These are phyloP conservation scores for Aurifilum marmelostoma DNA, from an alignment of 2,329 filamentous ascomycete species.

Conservation along the genomic window DNA sequence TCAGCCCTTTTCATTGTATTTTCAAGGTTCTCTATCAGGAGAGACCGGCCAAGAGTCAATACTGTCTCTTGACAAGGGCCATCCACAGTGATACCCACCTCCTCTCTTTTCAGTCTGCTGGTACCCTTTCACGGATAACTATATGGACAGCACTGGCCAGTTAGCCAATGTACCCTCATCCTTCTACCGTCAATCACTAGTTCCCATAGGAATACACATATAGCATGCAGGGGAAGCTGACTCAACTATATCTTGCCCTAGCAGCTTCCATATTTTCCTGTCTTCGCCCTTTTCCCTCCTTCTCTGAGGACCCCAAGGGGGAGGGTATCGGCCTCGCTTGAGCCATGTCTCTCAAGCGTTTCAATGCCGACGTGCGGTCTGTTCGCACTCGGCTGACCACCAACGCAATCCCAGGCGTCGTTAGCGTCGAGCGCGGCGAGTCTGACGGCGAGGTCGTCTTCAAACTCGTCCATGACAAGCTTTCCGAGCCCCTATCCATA, in stretches of 20 bases:
- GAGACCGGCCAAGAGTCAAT: neutral
- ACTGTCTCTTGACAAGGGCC: neutral
- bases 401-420: conserved; percentile 42
- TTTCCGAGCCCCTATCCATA: conserved; percentile 40
- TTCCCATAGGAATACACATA: neutral
- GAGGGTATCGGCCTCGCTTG: neutral
- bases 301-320: too few relatives aligned
- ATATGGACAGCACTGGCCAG: neutral
- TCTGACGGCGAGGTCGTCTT: conserved; percentile 76
- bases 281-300: neutral
- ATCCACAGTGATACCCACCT: neutral
- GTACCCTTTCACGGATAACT: neutral
- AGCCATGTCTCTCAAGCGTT: conserved; percentile 68
- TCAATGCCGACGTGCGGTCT: conserved; percentile 59
- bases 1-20: neutral
- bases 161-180: neutral
- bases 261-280: too few relatives aligned
- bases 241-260: neutral
- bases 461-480: conserved; percentile 44
- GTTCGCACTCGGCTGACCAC: conserved; percentile 47
- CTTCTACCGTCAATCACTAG: too few relatives aligned
- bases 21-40: neutral
- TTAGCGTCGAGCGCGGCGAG: conserved; percentile 60
- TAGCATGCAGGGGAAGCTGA: neutral
- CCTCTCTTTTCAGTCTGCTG: neutral